Percentiles rank a stretch among this genome's conserved stretches.
Evolutionary conservation across 352 stramenopile species (phyloP).

Genomic region (Phytophthora kernoviae): DNA sequence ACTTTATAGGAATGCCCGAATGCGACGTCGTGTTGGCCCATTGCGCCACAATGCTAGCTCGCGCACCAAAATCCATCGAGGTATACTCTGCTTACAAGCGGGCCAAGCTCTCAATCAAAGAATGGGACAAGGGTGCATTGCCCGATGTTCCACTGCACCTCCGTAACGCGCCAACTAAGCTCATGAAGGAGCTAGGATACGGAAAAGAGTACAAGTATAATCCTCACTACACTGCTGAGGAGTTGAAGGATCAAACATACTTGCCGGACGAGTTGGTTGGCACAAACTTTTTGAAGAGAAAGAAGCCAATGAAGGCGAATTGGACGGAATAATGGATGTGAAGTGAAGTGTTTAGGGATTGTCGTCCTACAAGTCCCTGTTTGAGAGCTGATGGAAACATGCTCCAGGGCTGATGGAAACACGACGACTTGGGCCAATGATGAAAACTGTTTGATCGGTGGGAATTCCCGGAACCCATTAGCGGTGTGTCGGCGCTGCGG

Average conservation of each 20-base stretch:
- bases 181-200: conserved; percentile 83
- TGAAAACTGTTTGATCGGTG: neutral
- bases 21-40: conserved; percentile 85
- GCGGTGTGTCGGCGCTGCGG: conserved; percentile 4
- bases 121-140: conserved; percentile 54
- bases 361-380: neutral
- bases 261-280: conserved; percentile 69
- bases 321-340: conserved; percentile 8
- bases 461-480: neutral
- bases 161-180: conserved; percentile 78
- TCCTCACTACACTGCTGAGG: conserved; percentile 64
- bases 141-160: conserved; percentile 84
- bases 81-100: conserved; percentile 85
- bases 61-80: conserved; percentile 84
- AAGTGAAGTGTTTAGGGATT: neutral
- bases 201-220: conserved; percentile 88
- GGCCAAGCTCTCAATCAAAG: conserved; percentile 65
- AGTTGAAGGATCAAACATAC: conserved; percentile 86
- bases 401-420: too few relatives aligned
- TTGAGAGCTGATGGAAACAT: neutral
- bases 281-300: conserved; percentile 56
- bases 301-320: conserved; percentile 16
- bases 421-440: too few relatives aligned
- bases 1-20: conserved; percentile 86
- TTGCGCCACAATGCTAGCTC: conserved; percentile 78